Base-by-base conservation (phyloP, 2,329 filamentous ascomycete genomes). In the Claviceps lovelessii region DNA sequence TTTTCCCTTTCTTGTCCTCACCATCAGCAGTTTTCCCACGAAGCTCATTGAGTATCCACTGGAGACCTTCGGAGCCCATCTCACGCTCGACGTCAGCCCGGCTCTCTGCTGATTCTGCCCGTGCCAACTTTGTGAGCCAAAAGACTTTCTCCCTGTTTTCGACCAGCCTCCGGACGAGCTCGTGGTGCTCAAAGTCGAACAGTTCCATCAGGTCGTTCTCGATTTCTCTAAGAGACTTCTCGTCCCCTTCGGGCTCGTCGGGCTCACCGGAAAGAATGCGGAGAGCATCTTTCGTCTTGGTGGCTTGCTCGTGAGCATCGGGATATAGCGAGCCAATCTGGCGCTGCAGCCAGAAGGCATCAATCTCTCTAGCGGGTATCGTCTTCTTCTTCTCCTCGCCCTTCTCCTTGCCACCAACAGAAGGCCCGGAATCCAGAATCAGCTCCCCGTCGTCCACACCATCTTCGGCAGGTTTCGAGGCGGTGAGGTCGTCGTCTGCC, bases 161-260 rank as follows among this genome's bases (percentile, higher is more conserved):
- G 55, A 97, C 90, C 17, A 98, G 78, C 68, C 89, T 91, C 59
- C 88, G 85, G 31, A 97, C 93, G 54, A 96, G 78, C 59, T 96
- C 90, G 58, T 94, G 89, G 64, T 96, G 87, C 63, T 97, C 91
- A 64, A 95, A 98, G 64, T 98, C 93, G 62, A 98, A 97, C 0
- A 98, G 79, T 63, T 96, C 93, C 87, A 97, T 97, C 56, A 98
- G 76, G 59, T 98, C 93, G 68, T 98, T 98, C 65, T 98, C 93
- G 55, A 97, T 90, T 64, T 98, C 91, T 63, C 91, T 84, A 35
- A 97, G 75, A 15, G 87, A 79, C 68, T 88, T 90, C 64, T 94
- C 89, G 57, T 91, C 85, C 17, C 86, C 90, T 54, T 86, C 85
- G 52, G 71, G 68, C 62, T 83, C 80, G 28, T 84, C 85, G 3